phyloP scores from a whole-genome alignment of 306 rosid species.

The Sindora glabra region DNA sequence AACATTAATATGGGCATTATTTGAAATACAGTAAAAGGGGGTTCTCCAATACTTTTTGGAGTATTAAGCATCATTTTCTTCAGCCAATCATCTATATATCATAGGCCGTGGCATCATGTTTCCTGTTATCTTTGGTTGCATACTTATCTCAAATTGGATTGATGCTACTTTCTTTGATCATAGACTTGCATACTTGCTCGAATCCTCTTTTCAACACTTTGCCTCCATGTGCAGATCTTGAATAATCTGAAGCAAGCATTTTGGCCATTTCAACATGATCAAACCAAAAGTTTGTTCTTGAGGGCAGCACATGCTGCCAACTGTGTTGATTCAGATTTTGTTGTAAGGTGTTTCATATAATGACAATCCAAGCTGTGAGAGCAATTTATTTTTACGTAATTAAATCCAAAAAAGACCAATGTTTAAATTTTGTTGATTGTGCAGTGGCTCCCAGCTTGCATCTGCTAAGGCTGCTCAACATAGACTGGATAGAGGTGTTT shows the following conservation, averaged over 20 bases:
- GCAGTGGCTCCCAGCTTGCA: constrained; percentile 80
- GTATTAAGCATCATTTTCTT: not conserved
- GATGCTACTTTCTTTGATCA: not conserved
- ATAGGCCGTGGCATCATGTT: not conserved
- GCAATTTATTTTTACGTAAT: not conserved
- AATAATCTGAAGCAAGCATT: constrained; percentile 67
- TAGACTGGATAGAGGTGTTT: constrained; percentile 80
- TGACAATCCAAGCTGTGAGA: not conserved
- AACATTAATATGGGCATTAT: too few relatives aligned
- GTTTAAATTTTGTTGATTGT: constrained; percentile 10
- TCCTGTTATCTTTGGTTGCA: constrained; percentile 3
- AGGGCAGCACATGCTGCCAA: constrained; percentile 85
- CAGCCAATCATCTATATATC: not conserved
- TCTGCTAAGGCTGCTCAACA: constrained; percentile 94
- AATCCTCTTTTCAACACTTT: constrained; percentile 12
- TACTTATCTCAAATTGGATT: not conserved
- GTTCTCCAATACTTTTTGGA: too few relatives aligned
- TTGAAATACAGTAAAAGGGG: too few relatives aligned
- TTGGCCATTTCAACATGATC: constrained; percentile 89
- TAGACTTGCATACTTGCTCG: constrained; percentile 5
- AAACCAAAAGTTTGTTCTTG: constrained; percentile 57
- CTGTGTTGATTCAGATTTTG: constrained; percentile 48
- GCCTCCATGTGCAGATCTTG: constrained; percentile 48
- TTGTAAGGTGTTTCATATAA: constrained; percentile 50
- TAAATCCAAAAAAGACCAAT: not conserved